Percentiles rank a stretch among this genome's conserved stretches.
Evolutionary conservation across 352 stramenopile genomes (phyloP).

Genomic region (Achlya hypogyna): DNA sequence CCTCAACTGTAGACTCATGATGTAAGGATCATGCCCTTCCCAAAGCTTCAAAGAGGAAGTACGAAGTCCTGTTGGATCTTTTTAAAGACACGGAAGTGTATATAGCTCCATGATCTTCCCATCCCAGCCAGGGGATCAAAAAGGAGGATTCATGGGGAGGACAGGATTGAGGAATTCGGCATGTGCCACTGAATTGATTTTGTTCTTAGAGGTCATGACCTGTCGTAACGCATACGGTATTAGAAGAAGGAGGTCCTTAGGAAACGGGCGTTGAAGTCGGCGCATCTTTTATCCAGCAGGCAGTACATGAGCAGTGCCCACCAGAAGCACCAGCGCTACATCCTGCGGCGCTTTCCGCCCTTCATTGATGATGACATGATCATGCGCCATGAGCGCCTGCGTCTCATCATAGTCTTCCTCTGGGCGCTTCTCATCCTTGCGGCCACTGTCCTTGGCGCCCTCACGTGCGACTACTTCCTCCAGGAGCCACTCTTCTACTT

Average conservation of each 20-base stretch:
- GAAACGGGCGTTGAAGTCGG: background rate
- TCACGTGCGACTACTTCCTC: constrained; percentile 45
- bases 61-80: no score
- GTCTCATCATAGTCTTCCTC: constrained; percentile 42
- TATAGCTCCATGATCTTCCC: no score
- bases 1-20: no score
- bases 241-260: background rate
- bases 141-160: background rate
- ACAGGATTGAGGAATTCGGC: background rate
- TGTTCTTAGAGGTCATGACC: background rate
- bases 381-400: constrained; percentile 38
- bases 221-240: background rate
- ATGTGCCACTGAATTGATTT: no score
- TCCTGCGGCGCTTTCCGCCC: constrained; percentile 61
- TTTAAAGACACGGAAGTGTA: no score
- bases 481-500: constrained; percentile 54
- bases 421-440: constrained; percentile 45
- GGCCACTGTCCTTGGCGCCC: constrained; percentile 37
- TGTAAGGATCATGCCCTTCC: no score
- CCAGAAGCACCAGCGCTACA: constrained; percentile 55
- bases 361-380: constrained; percentile 49
- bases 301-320: constrained; percentile 21
- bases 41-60: no score
- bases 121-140: background rate
- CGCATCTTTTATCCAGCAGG: constrained; percentile 2